Percentiles rank a stretch among this genome's conserved stretches.
Conservation (phyloP, 2,329 filamentous ascomycete species). For the Penicillium sp. region DNA sequence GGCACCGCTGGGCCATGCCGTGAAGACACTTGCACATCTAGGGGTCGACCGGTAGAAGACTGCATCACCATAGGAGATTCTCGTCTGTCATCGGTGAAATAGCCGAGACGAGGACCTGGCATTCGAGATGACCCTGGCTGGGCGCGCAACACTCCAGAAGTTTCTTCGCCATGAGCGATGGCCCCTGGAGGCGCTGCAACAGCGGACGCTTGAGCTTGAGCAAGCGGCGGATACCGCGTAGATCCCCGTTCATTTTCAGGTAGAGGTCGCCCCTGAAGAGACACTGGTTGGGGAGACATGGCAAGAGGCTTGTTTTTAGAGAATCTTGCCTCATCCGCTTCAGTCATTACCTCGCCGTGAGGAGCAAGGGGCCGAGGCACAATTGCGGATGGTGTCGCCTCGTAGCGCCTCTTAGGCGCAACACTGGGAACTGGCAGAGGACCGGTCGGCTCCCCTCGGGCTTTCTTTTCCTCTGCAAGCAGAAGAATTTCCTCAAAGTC, state of each 20-base stretch:
- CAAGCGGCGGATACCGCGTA: slow-evolving; percentile 35
- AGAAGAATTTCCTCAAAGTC: slow-evolving; percentile 42
- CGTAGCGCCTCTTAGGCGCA: slow-evolving; percentile 46
- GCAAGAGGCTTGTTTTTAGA: slow-evolving; percentile 30
- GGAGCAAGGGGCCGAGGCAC: slow-evolving; percentile 40
- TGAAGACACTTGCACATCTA: slow-evolving; percentile 29
- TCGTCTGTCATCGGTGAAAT: slow-evolving; percentile 41
- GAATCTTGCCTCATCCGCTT: slow-evolving; percentile 30
- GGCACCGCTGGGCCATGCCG: slow-evolving; percentile 26
- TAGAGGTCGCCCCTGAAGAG: slow-evolving; percentile 29
- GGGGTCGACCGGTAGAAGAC: slow-evolving; percentile 23
- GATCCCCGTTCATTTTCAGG: slow-evolving; percentile 34
- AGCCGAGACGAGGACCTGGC: slow-evolving; percentile 42
- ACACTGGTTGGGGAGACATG: slow-evolving; percentile 29
- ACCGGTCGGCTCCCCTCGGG: slow-evolving; percentile 41
- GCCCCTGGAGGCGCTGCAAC: slow-evolving; percentile 22
- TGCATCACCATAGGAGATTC: slow-evolving; percentile 25
- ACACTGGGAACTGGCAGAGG: slow-evolving; percentile 41
- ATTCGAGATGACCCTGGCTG: slow-evolving; percentile 30
- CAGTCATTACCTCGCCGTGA: slow-evolving; percentile 35
- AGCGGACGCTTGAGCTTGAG: slow-evolving; percentile 39
- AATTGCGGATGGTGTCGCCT: slow-evolving; percentile 40
- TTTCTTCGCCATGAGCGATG: slow-evolving; percentile 31
- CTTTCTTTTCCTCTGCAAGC: slow-evolving; percentile 42
- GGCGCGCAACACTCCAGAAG: slow-evolving; percentile 28